Evolutionary conservation across 108 stramenopile genomes (phyloP), one percentile per base, ranked within the genome.

Genomic region (Cyclotella sp.): DNA sequence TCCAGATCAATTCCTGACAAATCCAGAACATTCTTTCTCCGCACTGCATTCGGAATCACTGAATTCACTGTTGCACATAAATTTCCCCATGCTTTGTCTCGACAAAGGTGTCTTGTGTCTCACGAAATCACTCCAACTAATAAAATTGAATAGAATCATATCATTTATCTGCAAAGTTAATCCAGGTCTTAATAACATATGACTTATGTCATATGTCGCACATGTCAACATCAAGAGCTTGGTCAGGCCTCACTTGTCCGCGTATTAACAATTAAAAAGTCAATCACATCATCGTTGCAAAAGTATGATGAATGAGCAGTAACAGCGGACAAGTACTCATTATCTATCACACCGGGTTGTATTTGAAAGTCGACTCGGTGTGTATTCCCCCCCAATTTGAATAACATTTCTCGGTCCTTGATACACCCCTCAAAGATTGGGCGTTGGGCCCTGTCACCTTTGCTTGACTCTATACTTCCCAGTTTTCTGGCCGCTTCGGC

Each of bases 301-400:
- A 89, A 93, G 65, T 93, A 93, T 8, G 70, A 70, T 18, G 85
- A 80, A 82, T 93, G 90, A 13, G 90, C 90, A 41, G 86, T 77
- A 16, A 93, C 89, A 39, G 90, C 92, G 5, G 89, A 88, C 21
- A 91, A 45, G 73, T 93, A 95, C 74, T 92, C 91, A 68, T 90
- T 92, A 55, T 92, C 92, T 53, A 93, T 88, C 6, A 93, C 83
- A 18, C 87, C 87, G 0, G 88, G 87, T 55, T 93, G 94, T 0
- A 92, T 74, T 54, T 89, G 88, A 68, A 86, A 93, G 65, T 89
- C 88, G 24, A 91, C 78, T 26, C 89, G 74, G 18, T 61, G 40
- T 39, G 78, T 85, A 51, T 64, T 69, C 22, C 94, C 94, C 11
- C 88, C 90, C 27, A 95, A 83, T 8, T 85, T 84, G 75, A 95